Evolutionary conservation across 192 early-diverging fungal species (phyloP), one percentile per base, ranked within the genome.

Genomic region (Coemansia asiatica): DNA sequence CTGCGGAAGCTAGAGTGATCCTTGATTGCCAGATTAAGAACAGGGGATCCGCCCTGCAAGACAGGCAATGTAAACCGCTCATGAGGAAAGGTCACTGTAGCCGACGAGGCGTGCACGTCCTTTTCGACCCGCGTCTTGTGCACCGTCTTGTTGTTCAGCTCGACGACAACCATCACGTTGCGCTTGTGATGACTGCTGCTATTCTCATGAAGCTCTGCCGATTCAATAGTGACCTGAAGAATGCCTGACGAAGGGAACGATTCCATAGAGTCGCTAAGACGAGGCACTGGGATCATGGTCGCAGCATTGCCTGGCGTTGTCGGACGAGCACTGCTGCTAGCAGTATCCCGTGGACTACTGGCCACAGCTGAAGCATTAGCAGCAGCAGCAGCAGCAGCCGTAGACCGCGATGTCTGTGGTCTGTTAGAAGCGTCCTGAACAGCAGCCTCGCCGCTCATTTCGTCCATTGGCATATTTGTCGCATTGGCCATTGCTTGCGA

Each of bases 1-100:
- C 78, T 63, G 49, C 73, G 78, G 73, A 81, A 81, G 56, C 73
- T 81, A 55, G 73, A 72, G 50, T 81, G 78, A 56, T 81, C 78
- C 64, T 81, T 81, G 7, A 74, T 62, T 1, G 67, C 63, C 15
- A 75, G 65, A 5, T 38, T 54, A 6, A 81, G 35, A 53, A 56
- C 46, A 0, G 78, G 78, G 38, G 61, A 48, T 18, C 78, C 63
- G 56, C 78, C 78, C 59, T 75, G 72, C 13, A 81, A 44, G 19
- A 81, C 78, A 0, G 78, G 78, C n/a, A 81, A 51, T 26, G 38
- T 55, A 22, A 75, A 66, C 4, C 68, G 67, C 69, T 81, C 72
- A 53, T 23, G 26, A 6, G 63, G 58, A 66, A 66, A 81, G 4
- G 56, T 29, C 2, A 64, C 78, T 16, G 53, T 23, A 0, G 58